phyloP scores from a whole-genome alignment of 352 stramenopile genomes.

The Globisporangium rhizosaccharum region DNA sequence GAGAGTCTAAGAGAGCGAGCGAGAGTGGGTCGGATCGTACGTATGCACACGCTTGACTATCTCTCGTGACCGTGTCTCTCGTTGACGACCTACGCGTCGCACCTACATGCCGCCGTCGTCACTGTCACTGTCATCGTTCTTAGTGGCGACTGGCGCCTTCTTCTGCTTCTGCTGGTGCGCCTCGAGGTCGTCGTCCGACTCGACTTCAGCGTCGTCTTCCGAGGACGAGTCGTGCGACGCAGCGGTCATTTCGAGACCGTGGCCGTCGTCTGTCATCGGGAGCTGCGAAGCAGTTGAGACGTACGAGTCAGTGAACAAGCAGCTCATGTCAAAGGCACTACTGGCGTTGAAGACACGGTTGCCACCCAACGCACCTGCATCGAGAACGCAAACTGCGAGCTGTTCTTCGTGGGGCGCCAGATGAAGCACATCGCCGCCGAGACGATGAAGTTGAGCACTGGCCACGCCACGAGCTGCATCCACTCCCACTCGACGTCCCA shows the following conservation, averaged over 20 bases:
- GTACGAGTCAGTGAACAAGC: not conserved
- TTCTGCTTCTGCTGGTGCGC: conserved; percentile 30
- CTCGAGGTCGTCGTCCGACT: conserved; percentile 58
- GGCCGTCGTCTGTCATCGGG: conserved; percentile 62
- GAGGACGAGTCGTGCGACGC: conserved; percentile 44
- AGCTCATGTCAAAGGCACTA: not conserved
- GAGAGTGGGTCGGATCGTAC: not conserved
- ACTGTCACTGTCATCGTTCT: conserved; percentile 40
- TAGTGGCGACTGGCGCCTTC: conserved; percentile 21
- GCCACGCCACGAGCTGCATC: conserved; percentile 90
- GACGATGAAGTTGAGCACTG: conserved; percentile 89
- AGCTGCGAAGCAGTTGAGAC: conserved; percentile 27
- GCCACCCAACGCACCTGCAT: conserved; percentile 49
- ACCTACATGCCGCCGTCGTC: not conserved
- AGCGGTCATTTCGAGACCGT: conserved; percentile 56
- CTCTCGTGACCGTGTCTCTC: too few species aligned
- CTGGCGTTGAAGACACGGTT: not conserved
- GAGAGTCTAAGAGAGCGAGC: conserved; percentile 4
- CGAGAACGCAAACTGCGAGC: conserved; percentile 82
- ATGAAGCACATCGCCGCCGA: conserved; percentile 87
- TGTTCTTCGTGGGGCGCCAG: conserved; percentile 84
- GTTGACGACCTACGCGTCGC: too few species aligned
- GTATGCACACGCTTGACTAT: not conserved
- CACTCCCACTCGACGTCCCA: conserved; percentile 90
- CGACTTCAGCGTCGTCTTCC: conserved; percentile 55